Conservation (phyloP, 1,139 yeast species). For the Eremothecium coryli region DNA sequence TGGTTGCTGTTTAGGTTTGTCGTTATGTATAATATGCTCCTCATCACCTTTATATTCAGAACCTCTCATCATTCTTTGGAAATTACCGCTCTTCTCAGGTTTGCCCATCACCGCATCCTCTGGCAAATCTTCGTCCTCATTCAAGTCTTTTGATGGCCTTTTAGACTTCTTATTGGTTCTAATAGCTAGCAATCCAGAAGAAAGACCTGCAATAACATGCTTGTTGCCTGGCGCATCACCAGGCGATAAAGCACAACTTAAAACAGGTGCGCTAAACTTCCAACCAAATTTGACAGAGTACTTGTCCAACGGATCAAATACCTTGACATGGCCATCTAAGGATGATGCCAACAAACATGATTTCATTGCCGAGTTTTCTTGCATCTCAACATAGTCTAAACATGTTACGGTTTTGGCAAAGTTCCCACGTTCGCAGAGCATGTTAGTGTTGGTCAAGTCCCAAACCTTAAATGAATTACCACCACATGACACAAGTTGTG, state of each 20-base stretch:
- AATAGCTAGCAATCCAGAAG: conserved; percentile 79
- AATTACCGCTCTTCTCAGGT: conserved; percentile 33
- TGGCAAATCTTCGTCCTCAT: conserved; percentile 35
- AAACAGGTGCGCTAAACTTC: conserved; percentile 92
- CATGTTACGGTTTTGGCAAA: conserved; percentile 92
- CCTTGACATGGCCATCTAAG: conserved; percentile 93
- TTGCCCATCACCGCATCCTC: conserved; percentile 16
- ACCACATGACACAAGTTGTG: conserved; percentile 75
- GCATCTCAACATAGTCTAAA: conserved; percentile 41
- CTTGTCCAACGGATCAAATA: conserved; percentile 67
- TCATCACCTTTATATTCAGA: conserved; percentile 84
- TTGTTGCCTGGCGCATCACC: conserved; percentile 42
- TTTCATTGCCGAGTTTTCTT: conserved; percentile 42
- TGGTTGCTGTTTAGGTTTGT: conserved; percentile 42
- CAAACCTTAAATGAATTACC: conserved; percentile 84
- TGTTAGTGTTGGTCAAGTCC: conserved; percentile 72
- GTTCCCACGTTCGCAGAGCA: conserved; percentile 37
- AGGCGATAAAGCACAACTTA: conserved; percentile 86
- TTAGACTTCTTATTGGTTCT: conserved; percentile 72
- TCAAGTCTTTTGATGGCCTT: conserved; percentile 32
- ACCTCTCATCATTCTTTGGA: conserved; percentile 80
- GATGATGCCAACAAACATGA: conserved; percentile 86
- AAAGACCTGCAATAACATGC: conserved; percentile 90
- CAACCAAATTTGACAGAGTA: conserved; percentile 96
- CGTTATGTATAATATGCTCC: conserved; percentile 63